Evolutionary conservation across 768 basidiomycete species (phyloP).

Genomic region (Trametes coccinea): DNA sequence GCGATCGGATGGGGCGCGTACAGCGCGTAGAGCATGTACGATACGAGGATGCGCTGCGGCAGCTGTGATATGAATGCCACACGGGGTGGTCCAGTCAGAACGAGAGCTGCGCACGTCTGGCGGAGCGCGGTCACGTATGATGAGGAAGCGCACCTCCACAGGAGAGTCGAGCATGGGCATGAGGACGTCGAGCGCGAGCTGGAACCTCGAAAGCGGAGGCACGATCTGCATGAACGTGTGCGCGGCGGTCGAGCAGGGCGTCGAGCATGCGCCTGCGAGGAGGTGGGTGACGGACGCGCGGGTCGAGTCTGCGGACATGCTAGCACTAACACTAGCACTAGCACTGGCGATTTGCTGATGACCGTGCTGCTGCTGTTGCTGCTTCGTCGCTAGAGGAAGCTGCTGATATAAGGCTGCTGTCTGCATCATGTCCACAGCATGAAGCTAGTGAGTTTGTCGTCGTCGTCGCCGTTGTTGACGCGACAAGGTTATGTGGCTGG

Average conservation of each 20-base stretch:
- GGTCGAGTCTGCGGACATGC: constrained; percentile 44
- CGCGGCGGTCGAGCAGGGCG: constrained; percentile 77
- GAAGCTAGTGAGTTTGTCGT: constrained; percentile 6
- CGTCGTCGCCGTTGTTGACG: constrained; percentile 11
- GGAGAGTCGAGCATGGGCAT: constrained; percentile 65
- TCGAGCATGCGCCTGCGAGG: constrained; percentile 60
- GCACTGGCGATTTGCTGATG: no score
- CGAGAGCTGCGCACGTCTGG: background rate
- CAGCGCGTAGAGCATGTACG: constrained; percentile 77
- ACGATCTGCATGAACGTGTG: constrained; percentile 76
- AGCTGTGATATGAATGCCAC: constrained; percentile 41
- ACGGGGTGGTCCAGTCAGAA: background rate
- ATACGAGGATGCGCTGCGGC: constrained; percentile 72
- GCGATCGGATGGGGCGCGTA: constrained; percentile 79
- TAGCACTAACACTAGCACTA: no score
- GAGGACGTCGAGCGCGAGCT: constrained; percentile 81
- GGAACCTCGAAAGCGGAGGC: constrained; percentile 74
- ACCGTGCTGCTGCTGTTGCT: background rate
- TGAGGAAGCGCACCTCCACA: constrained; percentile 45
- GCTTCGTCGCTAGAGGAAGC: constrained; percentile 32
- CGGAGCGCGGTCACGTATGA: constrained; percentile 21
- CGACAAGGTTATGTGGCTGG: constrained; percentile 2
- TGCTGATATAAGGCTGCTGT: constrained; percentile 34
- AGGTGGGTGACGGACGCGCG: constrained; percentile 68
- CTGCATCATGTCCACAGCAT: constrained; percentile 29